These are phyloP conservation scores for Lanmaoa pseudosensibilis DNA, from an alignment of 768 basidiomycete species.

Conservation along the genomic window DNA sequence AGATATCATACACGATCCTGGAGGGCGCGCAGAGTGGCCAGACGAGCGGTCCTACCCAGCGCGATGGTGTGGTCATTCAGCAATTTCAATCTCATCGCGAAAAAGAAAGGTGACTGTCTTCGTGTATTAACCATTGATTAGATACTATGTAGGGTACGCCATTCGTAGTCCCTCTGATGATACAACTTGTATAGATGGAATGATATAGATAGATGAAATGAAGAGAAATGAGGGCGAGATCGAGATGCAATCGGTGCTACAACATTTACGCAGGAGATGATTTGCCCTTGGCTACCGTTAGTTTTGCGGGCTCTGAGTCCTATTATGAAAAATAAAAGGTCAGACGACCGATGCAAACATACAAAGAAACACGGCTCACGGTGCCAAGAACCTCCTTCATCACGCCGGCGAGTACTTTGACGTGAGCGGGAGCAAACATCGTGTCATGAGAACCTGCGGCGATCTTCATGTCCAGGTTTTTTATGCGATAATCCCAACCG, in stretches of 20 bases:
- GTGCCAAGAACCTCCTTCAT: constrained; percentile 19
- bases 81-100: no score
- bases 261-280: background rate
- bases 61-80: no score
- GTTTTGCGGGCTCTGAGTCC: background rate
- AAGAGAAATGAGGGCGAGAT: background rate
- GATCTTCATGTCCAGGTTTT: constrained; percentile 29
- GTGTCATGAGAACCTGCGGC: constrained; percentile 31
- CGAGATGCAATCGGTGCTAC: background rate
- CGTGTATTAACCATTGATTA: background rate
- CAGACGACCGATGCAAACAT: background rate
- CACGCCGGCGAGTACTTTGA: constrained; percentile 30
- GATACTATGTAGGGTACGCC: background rate
- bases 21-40: no score
- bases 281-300: background rate
- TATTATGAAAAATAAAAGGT: background rate
- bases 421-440: constrained; percentile 34
- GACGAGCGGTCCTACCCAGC: no score
- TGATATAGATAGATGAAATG: background rate
- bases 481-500: constrained; percentile 30
- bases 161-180: background rate
- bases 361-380: constrained; percentile 3
- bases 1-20: no score
- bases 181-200: background rate
- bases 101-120: background rate